Percentiles rank a stretch among this genome's conserved stretches.
Conservation (phyloP, 208 protist genomes). For the Naegleria lovaniensis region DNA sequence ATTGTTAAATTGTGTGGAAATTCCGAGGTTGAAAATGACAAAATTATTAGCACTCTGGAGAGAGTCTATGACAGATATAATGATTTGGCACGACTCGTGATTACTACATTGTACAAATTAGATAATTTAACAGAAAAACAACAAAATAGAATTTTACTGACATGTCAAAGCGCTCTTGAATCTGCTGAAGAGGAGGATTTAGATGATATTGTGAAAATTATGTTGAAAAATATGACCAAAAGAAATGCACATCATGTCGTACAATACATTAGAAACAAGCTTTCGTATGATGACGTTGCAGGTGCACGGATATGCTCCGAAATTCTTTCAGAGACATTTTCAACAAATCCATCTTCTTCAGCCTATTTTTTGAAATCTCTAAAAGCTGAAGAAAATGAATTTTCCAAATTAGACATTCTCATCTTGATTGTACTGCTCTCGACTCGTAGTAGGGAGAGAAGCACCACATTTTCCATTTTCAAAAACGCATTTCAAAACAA, state of each 20-base stretch:
- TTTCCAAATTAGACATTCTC: background rate
- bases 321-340: background rate
- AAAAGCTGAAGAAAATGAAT: background rate
- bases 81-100: background rate
- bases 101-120: background rate
- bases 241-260: background rate
- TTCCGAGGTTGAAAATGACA: background rate
- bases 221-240: background rate
- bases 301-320: background rate
- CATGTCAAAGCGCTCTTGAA: background rate
- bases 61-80: background rate
- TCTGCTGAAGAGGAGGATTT: background rate
- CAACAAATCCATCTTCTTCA: background rate
- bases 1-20: background rate
- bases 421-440: background rate
- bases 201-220: background rate
- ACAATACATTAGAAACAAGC: background rate
- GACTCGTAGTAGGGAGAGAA: background rate
- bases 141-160: background rate
- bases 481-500: background rate
- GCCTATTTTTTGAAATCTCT: background rate
- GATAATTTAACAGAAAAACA: background rate
- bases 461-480: background rate
- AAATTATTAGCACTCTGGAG: background rate
- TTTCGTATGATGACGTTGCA: background rate